Conservation (phyloP, 805 yeast species). For the Ogataea corticis region DNA sequence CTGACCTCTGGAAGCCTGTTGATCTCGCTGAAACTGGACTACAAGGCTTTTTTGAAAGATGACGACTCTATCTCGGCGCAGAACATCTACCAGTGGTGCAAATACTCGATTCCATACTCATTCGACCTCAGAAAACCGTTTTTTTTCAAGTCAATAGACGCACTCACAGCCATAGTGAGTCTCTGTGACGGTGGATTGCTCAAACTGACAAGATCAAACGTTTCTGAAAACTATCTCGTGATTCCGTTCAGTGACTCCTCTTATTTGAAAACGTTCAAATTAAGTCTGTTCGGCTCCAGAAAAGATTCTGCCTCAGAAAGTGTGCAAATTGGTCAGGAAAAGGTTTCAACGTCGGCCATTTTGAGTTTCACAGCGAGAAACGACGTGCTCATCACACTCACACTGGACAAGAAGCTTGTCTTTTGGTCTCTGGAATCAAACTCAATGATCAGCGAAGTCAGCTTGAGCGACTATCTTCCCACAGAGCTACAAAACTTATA, state of each 20-base stretch:
- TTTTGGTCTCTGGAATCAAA: constrained; percentile 57
- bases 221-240: constrained; percentile 22
- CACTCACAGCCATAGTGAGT: constrained; percentile 51
- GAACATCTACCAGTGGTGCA: constrained; percentile 59
- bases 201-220: constrained; percentile 42
- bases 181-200: constrained; percentile 78
- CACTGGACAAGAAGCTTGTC: constrained; percentile 54
- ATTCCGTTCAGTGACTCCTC: constrained; percentile 54
- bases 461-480: constrained; percentile 26
- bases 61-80: constrained; percentile 12
- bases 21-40: constrained; percentile 47
- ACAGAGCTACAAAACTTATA: constrained; percentile 19
- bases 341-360: constrained; percentile 27
- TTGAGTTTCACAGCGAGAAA: constrained; percentile 19
- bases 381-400: constrained; percentile 40
- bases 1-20: constrained; percentile 53
- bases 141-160: constrained; percentile 46
- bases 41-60: constrained; percentile 42
- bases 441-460: constrained; percentile 19
- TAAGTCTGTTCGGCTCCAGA: constrained; percentile 23
- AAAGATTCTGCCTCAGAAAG: constrained; percentile 12
- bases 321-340: constrained; percentile 20
- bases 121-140: constrained; percentile 60
- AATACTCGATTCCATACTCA: constrained; percentile 65
- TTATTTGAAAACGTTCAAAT: constrained; percentile 38